Conservation (phyloP, 169 alveolate species). For the Plasmodium inui region DNA sequence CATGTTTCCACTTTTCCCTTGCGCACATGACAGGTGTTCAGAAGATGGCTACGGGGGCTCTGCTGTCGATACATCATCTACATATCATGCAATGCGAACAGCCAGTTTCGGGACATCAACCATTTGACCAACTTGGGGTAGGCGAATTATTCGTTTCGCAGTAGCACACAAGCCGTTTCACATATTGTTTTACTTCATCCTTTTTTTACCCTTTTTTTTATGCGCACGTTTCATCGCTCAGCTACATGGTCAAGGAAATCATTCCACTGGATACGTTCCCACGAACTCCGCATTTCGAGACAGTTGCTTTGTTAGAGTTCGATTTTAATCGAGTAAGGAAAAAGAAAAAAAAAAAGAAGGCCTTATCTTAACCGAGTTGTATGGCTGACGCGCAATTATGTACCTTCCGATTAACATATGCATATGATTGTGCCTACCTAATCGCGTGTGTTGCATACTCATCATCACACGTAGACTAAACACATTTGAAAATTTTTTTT, state of each 20-base stretch:
- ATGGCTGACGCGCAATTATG: neutral
- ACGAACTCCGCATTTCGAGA: conserved; percentile 70
- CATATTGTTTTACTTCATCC: neutral
- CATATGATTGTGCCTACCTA: conserved; percentile 1
- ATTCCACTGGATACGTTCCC: conserved; percentile 75
- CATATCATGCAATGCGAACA: conserved; percentile 62
- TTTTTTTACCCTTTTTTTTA: neutral
- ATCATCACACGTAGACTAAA: neutral
- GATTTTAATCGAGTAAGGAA: conserved; percentile 43
- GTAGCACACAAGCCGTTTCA: neutral
- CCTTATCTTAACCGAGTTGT: neutral
- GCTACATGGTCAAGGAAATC: conserved; percentile 54
- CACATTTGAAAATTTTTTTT: neutral
- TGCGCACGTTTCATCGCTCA: conserved; percentile 7
- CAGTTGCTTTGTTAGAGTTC: conserved; percentile 46
- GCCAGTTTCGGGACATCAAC: conserved; percentile 55
- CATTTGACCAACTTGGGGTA: conserved; percentile 73
- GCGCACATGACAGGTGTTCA: conserved; percentile 33
- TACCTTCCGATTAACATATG: neutral
- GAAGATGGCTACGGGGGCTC: conserved; percentile 75
- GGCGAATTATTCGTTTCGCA: neutral
- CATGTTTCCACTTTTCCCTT: neutral
- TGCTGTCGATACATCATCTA: conserved; percentile 49
- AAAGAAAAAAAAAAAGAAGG: neutral
- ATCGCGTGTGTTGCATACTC: conserved; percentile 10